Evolutionary conservation across 306 rosid species (phyloP), one percentile per base, ranked within the genome.

Genomic region (Sicyos baderoa): DNA sequence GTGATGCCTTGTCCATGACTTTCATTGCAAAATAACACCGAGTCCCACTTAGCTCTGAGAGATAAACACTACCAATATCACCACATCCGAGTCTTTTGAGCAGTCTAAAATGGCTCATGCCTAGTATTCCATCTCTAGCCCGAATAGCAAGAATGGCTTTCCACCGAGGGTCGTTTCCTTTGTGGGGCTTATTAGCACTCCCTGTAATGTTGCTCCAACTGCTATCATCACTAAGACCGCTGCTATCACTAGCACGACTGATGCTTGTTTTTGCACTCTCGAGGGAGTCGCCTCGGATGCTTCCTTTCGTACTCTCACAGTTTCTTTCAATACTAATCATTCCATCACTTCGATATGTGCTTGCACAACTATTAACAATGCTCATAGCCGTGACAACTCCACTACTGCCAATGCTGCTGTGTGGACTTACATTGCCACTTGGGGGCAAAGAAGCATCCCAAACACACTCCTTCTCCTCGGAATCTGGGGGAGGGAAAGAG

Each of bases 401-500:
- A 56, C 82, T 71, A 74, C 98, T 93, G 77, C 81, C 96, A n/a
- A 90, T 93, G 77, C 99, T 93, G 76, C 99, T 93, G 57, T 75
- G 96, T 15, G 99, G 99, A 76, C 99, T 93, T 23, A 90, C 98
- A 85, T 93, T 90, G 53, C 98, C 98, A 68, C 95, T 93, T 16
- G 99, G 99, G 74, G 99, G 99, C 88, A 93, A 78, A 73, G 99
- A 93, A 78, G 99, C 96, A 84, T 93, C 99, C 99, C 99, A 93
- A 71, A 93, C 96, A 74, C 94, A 86, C 79, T 93, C 99, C 68
- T 84, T 93, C 80, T 90, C 97, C 65, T 93, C 97, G 9, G 97
- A 82, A 80, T 90, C 99, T 5, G 83, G 86, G 42, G 82, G 93
- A 22, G 77, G 86, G 73, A 80, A 74, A 54, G 91, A 88, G 64